Evolutionary conservation across 1,139 yeast species (phyloP).

Genomic region (Taphrina betulina): DNA sequence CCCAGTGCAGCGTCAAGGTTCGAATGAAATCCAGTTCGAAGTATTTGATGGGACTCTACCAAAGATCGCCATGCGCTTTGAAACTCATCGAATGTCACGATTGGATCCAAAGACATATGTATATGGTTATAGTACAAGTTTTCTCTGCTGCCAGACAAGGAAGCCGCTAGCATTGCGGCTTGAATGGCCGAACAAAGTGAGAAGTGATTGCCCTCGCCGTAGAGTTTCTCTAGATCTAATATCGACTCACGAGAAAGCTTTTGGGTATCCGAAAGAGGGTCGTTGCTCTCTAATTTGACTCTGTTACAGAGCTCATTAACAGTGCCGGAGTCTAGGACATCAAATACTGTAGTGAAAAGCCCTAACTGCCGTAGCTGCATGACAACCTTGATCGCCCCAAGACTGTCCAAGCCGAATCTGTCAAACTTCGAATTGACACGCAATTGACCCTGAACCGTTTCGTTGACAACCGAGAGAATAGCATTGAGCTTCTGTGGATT

Average conservation of each 20-base stretch:
- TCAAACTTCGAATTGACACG: too few species aligned
- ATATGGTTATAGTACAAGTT: conserved; percentile 36
- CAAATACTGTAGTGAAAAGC: not conserved
- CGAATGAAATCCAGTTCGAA: conserved; percentile 38
- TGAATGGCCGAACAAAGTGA: conserved; percentile 36
- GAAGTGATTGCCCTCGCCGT: conserved; percentile 14
- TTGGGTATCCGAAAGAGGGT: too few species aligned
- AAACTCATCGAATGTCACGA: not conserved
- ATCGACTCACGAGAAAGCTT: too few species aligned
- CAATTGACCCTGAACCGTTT: too few species aligned
- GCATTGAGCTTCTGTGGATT: too few species aligned
- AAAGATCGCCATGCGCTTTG: conserved; percentile 30
- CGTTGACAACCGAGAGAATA: too few species aligned
- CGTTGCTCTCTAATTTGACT: too few species aligned
- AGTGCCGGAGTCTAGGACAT: conserved; percentile 7
- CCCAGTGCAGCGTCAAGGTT: conserved; percentile 2
- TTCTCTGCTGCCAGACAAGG: conserved; percentile 22
- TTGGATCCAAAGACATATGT: conserved; percentile 4
- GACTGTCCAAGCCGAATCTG: conserved; percentile 16
- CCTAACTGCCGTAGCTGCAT: conserved; percentile 11
- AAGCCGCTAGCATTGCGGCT: conserved; percentile 36
- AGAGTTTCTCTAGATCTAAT: too few species aligned
- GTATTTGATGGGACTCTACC: conserved; percentile 36
- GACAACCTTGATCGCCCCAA: conserved; percentile 26
- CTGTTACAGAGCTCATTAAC: not conserved